These are phyloP conservation scores for Xylaria multiplex DNA, from an alignment of 2,329 filamentous ascomycete species.

Conservation along the genomic window DNA sequence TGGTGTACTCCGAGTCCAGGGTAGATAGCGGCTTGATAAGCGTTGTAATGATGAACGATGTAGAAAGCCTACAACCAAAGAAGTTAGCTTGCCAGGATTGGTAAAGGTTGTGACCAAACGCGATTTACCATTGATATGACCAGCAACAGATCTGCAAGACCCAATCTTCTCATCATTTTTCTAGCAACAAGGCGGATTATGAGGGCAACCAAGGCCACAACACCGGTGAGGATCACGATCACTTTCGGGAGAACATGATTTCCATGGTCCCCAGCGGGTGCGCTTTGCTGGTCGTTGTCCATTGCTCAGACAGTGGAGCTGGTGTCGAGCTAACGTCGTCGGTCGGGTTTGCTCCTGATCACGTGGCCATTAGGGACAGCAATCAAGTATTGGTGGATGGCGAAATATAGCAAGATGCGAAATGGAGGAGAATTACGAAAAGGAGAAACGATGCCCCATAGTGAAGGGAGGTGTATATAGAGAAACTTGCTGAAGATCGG, in stretches of 20 bases:
- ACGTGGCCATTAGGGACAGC: constrained; percentile 15
- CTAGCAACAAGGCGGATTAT: constrained; percentile 24
- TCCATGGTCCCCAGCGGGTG: constrained; percentile 29
- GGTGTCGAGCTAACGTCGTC: constrained; percentile 10
- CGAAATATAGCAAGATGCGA: constrained; percentile 1
- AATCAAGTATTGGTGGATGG: background rate
- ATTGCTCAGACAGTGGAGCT: constrained; percentile 14
- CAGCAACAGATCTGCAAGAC: constrained; percentile 29
- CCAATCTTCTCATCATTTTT: constrained; percentile 26
- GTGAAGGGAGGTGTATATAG: constrained; percentile 15
- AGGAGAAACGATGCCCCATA: background rate
- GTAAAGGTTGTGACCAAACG: background rate
- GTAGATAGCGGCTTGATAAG: constrained; percentile 33
- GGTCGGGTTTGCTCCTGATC: constrained; percentile 6
- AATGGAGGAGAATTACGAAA: constrained; percentile 8
- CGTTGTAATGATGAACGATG: constrained; percentile 31
- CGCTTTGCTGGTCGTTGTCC: background rate
- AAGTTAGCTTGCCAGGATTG: constrained; percentile 1
- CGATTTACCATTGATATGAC: constrained; percentile 32
- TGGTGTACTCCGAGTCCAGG: constrained; percentile 35
- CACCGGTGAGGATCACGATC: constrained; percentile 27
- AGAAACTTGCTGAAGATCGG: background rate
- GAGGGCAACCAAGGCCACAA: constrained; percentile 22
- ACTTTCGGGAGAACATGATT: constrained; percentile 27
- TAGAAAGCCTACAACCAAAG: constrained; percentile 23